Percentiles rank a stretch among this genome's conserved stretches.
Conservation (phyloP, 2,329 filamentous ascomycete genomes). For the Phoma herbarum region DNA sequence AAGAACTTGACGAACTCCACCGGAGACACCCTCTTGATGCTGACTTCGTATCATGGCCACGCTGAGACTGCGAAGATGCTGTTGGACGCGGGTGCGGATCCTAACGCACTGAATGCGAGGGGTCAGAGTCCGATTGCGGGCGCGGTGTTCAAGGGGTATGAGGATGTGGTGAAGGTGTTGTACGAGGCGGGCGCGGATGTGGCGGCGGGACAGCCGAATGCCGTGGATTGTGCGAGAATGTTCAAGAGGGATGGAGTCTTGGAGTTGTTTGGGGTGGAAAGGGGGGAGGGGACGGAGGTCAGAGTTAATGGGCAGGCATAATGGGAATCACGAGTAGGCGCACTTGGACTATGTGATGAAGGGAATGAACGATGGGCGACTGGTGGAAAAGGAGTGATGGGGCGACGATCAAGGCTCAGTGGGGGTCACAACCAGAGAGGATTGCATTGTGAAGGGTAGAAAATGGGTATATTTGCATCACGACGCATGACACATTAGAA, state of each 20-base stretch:
- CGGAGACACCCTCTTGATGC: conserved; percentile 78
- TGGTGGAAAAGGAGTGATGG: no score
- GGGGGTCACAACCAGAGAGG: neutral
- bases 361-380: neutral
- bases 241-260: conserved; percentile 53
- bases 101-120: conserved; percentile 72
- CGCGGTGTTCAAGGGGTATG: conserved; percentile 76
- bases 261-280: conserved; percentile 41
- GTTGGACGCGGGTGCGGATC: conserved; percentile 69
- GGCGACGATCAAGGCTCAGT: neutral
- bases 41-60: conserved; percentile 75
- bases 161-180: conserved; percentile 67
- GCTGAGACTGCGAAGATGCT: conserved; percentile 67
- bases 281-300: conserved; percentile 22
- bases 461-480: conserved; percentile 22
- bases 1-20: conserved; percentile 76
- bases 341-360: no score
- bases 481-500: conserved; percentile 8
- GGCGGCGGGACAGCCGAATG: conserved; percentile 55
- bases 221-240: conserved; percentile 58
- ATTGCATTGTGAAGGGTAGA: conserved; percentile 3
- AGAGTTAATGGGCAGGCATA: conserved; percentile 3
- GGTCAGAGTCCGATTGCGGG: conserved; percentile 75
- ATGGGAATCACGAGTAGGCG: neutral
- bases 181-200: conserved; percentile 55